Percentiles rank a stretch among this genome's conserved stretches.
Conservation (phyloP, 202 grass and related monocot genomes). For the Miscanthus sacchariflorus region DNA sequence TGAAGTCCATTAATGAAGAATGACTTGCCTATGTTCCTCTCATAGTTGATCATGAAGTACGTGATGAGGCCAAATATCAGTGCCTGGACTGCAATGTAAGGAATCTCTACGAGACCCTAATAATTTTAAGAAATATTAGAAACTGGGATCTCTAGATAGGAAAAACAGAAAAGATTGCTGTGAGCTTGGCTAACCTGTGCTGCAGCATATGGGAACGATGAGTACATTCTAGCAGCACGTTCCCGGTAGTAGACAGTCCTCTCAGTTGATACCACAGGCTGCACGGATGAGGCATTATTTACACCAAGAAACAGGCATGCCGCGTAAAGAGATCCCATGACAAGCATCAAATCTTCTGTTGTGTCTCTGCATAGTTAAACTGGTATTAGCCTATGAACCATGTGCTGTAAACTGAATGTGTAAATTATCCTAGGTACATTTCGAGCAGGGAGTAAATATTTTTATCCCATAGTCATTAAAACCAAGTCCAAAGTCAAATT, state of each 20-base stretch:
- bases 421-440: background rate
- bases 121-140: slow-evolving; percentile 41
- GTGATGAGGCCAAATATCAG: slow-evolving; percentile 78
- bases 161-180: slow-evolving; percentile 2
- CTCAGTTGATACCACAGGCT: slow-evolving; percentile 76
- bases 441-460: background rate
- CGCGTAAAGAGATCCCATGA: slow-evolving; percentile 81
- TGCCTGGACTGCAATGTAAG: slow-evolving; percentile 70
- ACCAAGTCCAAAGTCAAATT: background rate
- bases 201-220: slow-evolving; percentile 77
- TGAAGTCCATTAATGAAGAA: background rate
- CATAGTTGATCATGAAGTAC: slow-evolving; percentile 86
- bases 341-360: slow-evolving; percentile 62
- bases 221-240: slow-evolving; percentile 76
- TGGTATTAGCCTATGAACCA: slow-evolving; percentile 14
- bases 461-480: background rate
- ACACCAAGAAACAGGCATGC: slow-evolving; percentile 78
- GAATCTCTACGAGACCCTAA: slow-evolving; percentile 81
- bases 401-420: background rate
- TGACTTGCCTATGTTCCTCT: slow-evolving; percentile 61
- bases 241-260: slow-evolving; percentile 85
- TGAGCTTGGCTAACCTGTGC: slow-evolving; percentile 53
- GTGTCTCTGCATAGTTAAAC: slow-evolving; percentile 58
- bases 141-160: background rate
- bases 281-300: slow-evolving; percentile 74